Evolutionary conservation across 129 eudicot species (phyloP).

Genomic region (Tanacetum coccineum): DNA sequence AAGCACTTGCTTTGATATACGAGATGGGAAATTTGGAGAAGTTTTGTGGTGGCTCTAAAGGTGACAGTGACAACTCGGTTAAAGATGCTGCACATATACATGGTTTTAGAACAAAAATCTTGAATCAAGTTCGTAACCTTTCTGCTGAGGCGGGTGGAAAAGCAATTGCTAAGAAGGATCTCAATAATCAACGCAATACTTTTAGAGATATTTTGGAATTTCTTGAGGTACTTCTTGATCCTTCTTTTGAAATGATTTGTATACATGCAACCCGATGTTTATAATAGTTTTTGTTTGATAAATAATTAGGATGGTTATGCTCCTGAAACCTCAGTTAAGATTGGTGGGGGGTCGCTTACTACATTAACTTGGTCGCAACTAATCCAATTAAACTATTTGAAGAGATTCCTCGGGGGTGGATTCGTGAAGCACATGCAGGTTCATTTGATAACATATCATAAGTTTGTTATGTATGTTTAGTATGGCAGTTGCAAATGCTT

Average conservation of each 20-base stretch:
- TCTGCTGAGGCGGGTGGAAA: conserved; percentile 92
- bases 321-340: conserved; percentile 74
- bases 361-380: conserved; percentile 71
- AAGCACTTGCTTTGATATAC: conserved; percentile 72
- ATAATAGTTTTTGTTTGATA: neutral
- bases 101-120: conserved; percentile 59
- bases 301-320: conserved; percentile 56
- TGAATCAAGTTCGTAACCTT: conserved; percentile 65
- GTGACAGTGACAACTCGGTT: conserved; percentile 32
- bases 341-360: conserved; percentile 65
- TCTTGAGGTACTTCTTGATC: conserved; percentile 55
- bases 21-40: conserved; percentile 67
- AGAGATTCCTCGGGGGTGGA: conserved; percentile 89
- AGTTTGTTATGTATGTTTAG: neutral
- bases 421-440: conserved; percentile 98
- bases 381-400: conserved; percentile 80
- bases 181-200: conserved; percentile 75
- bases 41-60: conserved; percentile 48
- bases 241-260: neutral
- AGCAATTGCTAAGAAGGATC: conserved; percentile 80
- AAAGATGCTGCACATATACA: conserved; percentile 42
- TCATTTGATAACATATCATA: neutral
- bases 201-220: conserved; percentile 84
- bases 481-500: neutral
- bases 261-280: conserved; percentile 11